Percentiles rank a stretch among this genome's conserved stretches.
These are phyloP conservation scores for Podila epigama DNA, from an alignment of 192 early-diverging fungal genomes.

Conservation along the genomic window DNA sequence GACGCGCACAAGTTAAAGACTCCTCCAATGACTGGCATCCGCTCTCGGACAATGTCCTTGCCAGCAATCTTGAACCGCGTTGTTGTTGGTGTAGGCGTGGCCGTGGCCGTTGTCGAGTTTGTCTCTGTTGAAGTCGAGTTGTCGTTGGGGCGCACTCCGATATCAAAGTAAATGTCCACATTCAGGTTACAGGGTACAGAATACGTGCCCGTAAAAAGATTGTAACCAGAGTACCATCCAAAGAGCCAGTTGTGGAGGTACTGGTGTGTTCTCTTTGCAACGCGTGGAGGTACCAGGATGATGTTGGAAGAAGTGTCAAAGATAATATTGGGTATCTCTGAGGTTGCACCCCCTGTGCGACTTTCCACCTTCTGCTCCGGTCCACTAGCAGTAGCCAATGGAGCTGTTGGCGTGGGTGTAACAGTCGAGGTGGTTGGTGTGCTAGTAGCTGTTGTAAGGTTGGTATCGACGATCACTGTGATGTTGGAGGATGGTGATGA, in stretches of 20 bases:
- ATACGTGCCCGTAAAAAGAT: conserved; percentile 1
- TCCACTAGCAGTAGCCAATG: not conserved
- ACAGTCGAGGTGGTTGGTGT: not conserved
- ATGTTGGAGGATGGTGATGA: not conserved
- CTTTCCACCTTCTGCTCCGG: not conserved
- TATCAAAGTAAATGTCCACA: conserved; percentile 8
- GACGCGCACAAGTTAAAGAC: conserved; percentile 16
- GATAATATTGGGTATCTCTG: conserved; percentile 1
- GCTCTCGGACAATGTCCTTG: conserved; percentile 17
- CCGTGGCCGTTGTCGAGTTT: not conserved
- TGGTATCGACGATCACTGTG: not conserved
- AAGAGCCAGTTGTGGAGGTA: conserved; percentile 29
- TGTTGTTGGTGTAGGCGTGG: too few species aligned
- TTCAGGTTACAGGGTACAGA: conserved; percentile 14
- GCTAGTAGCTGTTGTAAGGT: not conserved
- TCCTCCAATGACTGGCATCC: not conserved
- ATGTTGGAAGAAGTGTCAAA: conserved; percentile 21
- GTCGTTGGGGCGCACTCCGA: conserved; percentile 10
- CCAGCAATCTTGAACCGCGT: conserved; percentile 14
- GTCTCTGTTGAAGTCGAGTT: not conserved
- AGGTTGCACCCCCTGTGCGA: not conserved
- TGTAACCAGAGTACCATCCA: conserved; percentile 25
- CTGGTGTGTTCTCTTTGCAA: conserved; percentile 5
- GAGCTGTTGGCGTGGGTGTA: not conserved
- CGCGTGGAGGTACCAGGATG: conserved; percentile 17